Evolutionary conservation across 352 stramenopile species (phyloP).

Genomic region (Phytopythium aichiense): DNA sequence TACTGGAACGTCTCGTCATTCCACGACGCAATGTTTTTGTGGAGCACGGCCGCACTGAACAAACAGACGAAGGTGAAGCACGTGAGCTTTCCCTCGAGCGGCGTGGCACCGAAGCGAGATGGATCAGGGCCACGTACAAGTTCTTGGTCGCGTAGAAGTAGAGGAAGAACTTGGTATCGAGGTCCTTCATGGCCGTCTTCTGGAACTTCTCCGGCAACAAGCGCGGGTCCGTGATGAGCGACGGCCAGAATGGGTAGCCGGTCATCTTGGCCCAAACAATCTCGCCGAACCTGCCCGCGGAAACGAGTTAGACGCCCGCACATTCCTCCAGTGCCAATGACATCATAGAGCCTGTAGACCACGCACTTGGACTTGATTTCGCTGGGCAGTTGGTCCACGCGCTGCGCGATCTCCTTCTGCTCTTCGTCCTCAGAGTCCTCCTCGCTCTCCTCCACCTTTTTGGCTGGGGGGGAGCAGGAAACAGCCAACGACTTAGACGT

Average conservation of each 20-base stretch:
- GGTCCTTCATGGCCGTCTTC: slow-evolving; percentile 36
- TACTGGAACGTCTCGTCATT: slow-evolving; percentile 72
- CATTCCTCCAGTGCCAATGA: background rate
- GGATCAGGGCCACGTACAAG: slow-evolving; percentile 34
- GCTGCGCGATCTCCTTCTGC: slow-evolving; percentile 26
- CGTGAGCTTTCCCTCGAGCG: background rate
- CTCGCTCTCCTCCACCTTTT: slow-evolving; percentile 17
- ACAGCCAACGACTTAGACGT: background rate
- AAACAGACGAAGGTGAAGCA: background rate
- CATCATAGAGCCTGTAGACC: background rate
- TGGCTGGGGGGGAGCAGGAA: background rate
- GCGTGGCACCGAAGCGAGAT: background rate
- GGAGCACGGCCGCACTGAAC: slow-evolving; percentile 43
- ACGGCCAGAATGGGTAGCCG: slow-evolving; percentile 79
- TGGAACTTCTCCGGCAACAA: slow-evolving; percentile 45
- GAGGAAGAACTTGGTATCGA: slow-evolving; percentile 70
- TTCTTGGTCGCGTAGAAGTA: slow-evolving; percentile 80
- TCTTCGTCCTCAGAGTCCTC: slow-evolving; percentile 36
- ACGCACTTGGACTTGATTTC: slow-evolving; percentile 56
- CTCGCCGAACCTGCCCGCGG: slow-evolving; percentile 45
- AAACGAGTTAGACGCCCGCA: background rate
- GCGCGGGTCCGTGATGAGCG: slow-evolving; percentile 62
- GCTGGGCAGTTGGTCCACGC: slow-evolving; percentile 44
- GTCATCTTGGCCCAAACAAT: slow-evolving; percentile 84
- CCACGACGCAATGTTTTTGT: slow-evolving; percentile 69